Evolutionary conservation across 805 yeast genomes (phyloP), one percentile per base, ranked within the genome.

Genomic region (Candida germanica): DNA sequence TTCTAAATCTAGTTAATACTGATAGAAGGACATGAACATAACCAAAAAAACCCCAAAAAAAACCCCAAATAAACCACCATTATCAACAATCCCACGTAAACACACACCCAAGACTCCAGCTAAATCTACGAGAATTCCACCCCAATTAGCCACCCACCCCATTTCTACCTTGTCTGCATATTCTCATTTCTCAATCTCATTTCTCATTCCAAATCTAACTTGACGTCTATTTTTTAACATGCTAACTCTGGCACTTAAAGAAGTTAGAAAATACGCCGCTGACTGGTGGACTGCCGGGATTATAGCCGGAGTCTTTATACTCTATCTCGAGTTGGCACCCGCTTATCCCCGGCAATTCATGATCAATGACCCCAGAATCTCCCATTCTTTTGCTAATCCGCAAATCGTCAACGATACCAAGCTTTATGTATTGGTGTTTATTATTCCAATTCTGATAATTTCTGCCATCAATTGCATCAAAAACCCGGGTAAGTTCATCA

Each of bases 371-470:
- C 46, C 59, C 6, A 42, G 44, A 7, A 43, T 63, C 18, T 56
- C 55, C 31, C 61, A 60, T 38, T 58, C 63, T 9, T 60, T 57
- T 35, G 59, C 64, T 13, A 43, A 39, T 6, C 29, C 21, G 10
- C 65, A 61, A 43, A 50, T 60, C 21, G 54, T 61, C 5, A 52
- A 58, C 16, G 66, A 64, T 40, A 46, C 49, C 26, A 50, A 54
- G 35, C 48, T 64, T 20, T 64, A 64, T 36, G 17, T 59, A 5
- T 47, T 53, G 26, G 42, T 61, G 10, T 49, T 47, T 8, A 30
- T 59, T 4, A 19, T 61, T 2, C 69, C 71, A 1, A 28, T 51
- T 4, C 37, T 48, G 6, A 30, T 49, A 3, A 42, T 62, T 6
- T 42, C 55, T 6, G 30, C 43, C 0, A 38, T 51, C 7, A 22